Conservation (phyloP, 2,329 filamentous ascomycete genomes). For the Fusarium dimerum region DNA sequence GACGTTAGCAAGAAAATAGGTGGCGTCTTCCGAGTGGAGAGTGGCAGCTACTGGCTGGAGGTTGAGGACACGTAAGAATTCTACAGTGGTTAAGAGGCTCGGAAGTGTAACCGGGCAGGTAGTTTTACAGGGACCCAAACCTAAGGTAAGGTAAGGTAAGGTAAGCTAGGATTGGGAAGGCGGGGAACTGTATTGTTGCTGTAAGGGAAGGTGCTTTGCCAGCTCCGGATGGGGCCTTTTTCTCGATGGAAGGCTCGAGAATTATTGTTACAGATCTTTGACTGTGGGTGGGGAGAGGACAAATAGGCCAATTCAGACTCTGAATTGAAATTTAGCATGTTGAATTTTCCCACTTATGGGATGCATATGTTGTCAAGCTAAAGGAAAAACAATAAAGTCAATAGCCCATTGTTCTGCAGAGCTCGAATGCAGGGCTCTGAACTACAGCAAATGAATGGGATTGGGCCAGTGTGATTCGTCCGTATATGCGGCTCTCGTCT, state of each 20-base stretch:
- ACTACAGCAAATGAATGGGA: neutral
- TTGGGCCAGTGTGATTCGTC: neutral
- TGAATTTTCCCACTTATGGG: too few relatives aligned
- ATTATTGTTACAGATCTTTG: too few relatives aligned
- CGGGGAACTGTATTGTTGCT: conserved; percentile 17
- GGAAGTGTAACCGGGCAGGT: neutral
- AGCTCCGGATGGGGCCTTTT: neutral
- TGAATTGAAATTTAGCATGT: too few relatives aligned
- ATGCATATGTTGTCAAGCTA: neutral
- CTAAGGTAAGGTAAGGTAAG: conserved; percentile 10
- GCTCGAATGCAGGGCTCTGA: neutral
- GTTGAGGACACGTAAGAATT: conserved; percentile 40
- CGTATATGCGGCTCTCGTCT: neutral
- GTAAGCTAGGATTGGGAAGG: conserved; percentile 19
- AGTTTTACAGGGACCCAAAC: conserved; percentile 24
- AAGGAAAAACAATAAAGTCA: neutral
- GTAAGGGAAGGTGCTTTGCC: conserved; percentile 18
- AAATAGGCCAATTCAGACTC: too few relatives aligned
- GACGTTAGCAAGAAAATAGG: conserved; percentile 14
- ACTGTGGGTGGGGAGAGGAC: neutral
- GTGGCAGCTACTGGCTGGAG: conserved; percentile 27
- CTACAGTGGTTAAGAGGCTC: neutral
- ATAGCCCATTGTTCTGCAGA: neutral
- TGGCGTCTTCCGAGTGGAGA: conserved; percentile 28
- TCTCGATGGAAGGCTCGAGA: conserved; percentile 27